A percentile compares a stretch with the other conserved stretches of the same genome.
These are phyloP conservation scores for Hymenoscyphus infarciens DNA, from an alignment of 2,329 filamentous ascomycete genomes.

Conservation along the genomic window DNA sequence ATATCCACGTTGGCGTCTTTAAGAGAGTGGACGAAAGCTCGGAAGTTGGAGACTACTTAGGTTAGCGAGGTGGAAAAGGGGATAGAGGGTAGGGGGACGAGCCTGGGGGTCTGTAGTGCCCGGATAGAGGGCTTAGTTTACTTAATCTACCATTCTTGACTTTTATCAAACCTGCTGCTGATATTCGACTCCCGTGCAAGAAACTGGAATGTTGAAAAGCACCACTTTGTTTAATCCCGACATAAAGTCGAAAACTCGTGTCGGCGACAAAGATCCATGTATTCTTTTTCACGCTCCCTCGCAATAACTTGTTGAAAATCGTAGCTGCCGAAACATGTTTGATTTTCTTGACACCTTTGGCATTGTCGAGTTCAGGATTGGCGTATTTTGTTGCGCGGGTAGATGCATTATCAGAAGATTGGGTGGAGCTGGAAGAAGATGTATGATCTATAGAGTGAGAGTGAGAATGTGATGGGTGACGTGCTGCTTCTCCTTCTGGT, in stretches of 20 bases:
- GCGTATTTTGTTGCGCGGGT: slow-evolving; percentile 63
- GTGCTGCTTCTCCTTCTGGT: slow-evolving; percentile 27
- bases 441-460: slow-evolving; percentile 11
- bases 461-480: slow-evolving; percentile 4
- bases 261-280: slow-evolving; percentile 95
- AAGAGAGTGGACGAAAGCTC: slow-evolving; percentile 72
- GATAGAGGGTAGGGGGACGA: background rate
- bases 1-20: slow-evolving; percentile 74
- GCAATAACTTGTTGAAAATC: slow-evolving; percentile 73
- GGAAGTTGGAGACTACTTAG: slow-evolving; percentile 61
- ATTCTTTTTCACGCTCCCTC: slow-evolving; percentile 77
- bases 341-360: slow-evolving; percentile 57
- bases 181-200: slow-evolving; percentile 75
- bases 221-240: slow-evolving; percentile 85
- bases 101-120: slow-evolving; percentile 82
- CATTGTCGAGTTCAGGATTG: slow-evolving; percentile 58
- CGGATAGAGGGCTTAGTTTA: slow-evolving; percentile 66
- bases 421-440: slow-evolving; percentile 14
- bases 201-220: slow-evolving; percentile 92
- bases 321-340: slow-evolving; percentile 67
- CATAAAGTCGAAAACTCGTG: slow-evolving; percentile 78
- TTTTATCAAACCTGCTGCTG: slow-evolving; percentile 79
- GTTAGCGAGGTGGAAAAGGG: slow-evolving; percentile 8
- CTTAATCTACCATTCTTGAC: slow-evolving; percentile 77
- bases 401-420: slow-evolving; percentile 44